phyloP scores from a whole-genome alignment of 371 early-diverging fungal species.

The Smittium culicis region DNA sequence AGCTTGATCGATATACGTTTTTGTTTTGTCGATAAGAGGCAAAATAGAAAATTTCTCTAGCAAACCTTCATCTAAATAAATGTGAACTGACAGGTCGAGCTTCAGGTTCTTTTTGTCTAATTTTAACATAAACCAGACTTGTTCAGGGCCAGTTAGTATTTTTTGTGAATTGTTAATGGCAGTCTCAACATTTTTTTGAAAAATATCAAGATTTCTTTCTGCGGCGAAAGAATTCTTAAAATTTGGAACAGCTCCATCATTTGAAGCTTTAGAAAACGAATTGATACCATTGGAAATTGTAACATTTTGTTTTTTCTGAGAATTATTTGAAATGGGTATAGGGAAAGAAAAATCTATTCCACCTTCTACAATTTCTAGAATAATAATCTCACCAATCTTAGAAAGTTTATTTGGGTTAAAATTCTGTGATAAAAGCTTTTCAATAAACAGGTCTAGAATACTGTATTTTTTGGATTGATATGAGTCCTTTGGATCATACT shows the following conservation, averaged over 20 bases:
- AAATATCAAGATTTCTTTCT: not conserved
- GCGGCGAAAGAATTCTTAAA: not conserved
- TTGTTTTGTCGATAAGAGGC: not conserved
- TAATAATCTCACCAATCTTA: not conserved
- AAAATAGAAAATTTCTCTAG: not conserved
- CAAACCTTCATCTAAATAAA: not conserved
- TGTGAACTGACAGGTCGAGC: not conserved
- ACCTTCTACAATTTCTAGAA: not conserved
- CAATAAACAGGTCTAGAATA: not conserved
- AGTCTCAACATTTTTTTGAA: not conserved
- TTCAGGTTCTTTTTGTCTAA: conserved; percentile 12
- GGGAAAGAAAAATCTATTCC: too few species aligned
- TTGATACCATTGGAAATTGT: not conserved
- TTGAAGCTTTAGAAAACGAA: not conserved
- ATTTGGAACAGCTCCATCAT: not conserved
- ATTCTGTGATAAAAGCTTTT: not conserved
- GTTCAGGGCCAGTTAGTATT: not conserved
- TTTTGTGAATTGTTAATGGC: not conserved
- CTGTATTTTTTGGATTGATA: not conserved
- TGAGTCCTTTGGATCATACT: too few species aligned
- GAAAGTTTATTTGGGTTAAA: not conserved
- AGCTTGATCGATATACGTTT: conserved; percentile 22
- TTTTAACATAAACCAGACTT: conserved; percentile 26
- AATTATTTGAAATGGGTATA: too few species aligned
- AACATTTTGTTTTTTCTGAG: not conserved